These are phyloP conservation scores for Spatholobus suberectus DNA, from an alignment of 306 rosid species.

Conservation along the genomic window DNA sequence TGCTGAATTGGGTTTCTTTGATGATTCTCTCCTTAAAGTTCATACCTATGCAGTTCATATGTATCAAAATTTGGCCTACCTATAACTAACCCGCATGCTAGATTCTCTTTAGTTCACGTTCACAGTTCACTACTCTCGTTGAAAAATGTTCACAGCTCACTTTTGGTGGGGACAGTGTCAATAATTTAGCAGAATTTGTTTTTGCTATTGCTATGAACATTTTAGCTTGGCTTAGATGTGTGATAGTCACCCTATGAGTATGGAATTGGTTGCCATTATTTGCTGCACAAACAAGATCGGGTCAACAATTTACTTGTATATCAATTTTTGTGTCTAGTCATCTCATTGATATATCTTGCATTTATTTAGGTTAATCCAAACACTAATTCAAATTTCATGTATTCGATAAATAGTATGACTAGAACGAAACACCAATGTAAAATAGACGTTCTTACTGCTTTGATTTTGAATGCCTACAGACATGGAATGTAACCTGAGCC, in stretches of 20 bases:
- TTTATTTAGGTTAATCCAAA: conserved; percentile 14
- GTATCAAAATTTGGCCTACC: neutral
- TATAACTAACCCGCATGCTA: neutral
- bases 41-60: neutral
- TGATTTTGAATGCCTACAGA: neutral
- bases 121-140: neutral
- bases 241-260: neutral
- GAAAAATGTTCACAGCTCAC: too few relatives aligned
- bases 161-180: too few relatives aligned
- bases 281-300: neutral
- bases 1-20: conserved; percentile 7
- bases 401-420: neutral
- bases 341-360: neutral
- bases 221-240: neutral
- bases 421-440: neutral
- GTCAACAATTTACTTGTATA: neutral
- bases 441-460: neutral
- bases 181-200: too few relatives aligned
- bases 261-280: neutral
- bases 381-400: neutral
- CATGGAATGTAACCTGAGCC: neutral
- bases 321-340: neutral
- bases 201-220: neutral
- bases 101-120: neutral
- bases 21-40: conserved; percentile 22